Evolutionary conservation across 352 stramenopile species (phyloP).

Genomic region (Phytopythium litorale): DNA sequence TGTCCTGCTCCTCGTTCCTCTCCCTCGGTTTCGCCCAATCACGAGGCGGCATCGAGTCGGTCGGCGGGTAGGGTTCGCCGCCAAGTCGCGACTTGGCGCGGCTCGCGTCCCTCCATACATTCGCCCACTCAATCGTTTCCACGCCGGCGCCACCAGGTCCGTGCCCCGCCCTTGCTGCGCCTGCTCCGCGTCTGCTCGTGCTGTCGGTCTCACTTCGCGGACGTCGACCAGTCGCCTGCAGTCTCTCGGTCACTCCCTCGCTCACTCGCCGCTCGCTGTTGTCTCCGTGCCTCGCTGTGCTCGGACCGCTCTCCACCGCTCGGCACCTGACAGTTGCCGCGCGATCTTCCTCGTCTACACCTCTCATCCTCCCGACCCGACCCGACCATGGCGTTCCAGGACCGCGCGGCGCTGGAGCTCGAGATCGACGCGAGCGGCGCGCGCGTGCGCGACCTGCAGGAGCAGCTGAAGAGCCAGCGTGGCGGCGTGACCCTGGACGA

Average conservation of each 20-base stretch:
- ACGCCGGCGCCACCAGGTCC: background rate
- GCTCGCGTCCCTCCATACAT: background rate
- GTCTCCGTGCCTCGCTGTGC: background rate
- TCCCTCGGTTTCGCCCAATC: background rate
- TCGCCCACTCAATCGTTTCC: background rate
- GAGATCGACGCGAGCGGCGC: conserved; percentile 52
- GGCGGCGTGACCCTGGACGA: conserved; percentile 40
- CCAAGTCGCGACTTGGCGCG: background rate
- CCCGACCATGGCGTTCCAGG: conserved; percentile 40
- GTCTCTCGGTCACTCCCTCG: background rate
- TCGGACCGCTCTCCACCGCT: background rate
- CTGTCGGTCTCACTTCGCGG: too few relatives aligned
- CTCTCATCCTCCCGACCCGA: background rate
- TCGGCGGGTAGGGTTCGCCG: background rate
- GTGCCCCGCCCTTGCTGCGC: background rate
- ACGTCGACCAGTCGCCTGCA: background rate
- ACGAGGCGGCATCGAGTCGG: background rate
- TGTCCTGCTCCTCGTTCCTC: too few relatives aligned
- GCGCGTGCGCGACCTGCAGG: conserved; percentile 55
- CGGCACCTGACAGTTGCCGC: background rate
- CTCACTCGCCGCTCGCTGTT: background rate
- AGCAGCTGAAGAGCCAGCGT: conserved; percentile 38
- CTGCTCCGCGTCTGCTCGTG: too few relatives aligned
- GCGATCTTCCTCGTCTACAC: background rate
- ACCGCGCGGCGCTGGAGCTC: conserved; percentile 35